A percentile compares a stretch with the other conserved stretches of the same genome.
Conservation (phyloP, 208 protist species). For the Trichomonas vaginalis region DNA sequence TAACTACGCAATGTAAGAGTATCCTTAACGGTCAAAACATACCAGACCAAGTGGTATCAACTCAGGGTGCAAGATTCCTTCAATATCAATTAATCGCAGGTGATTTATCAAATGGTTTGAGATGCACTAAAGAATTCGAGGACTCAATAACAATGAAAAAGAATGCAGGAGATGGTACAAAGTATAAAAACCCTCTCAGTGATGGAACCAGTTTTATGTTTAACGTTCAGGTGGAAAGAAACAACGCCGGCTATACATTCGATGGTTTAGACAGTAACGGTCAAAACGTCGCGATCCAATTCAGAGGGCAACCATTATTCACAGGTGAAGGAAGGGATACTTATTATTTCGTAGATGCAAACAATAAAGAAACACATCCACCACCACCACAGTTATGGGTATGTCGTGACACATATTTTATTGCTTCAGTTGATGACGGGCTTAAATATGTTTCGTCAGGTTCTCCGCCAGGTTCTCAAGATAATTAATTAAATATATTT, state of each 20-base stretch:
- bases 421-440: too few relatives aligned
- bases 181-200: neutral
- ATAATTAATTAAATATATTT: too few relatives aligned
- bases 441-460: too few relatives aligned
- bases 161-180: neutral
- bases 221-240: neutral
- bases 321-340: neutral
- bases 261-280: neutral
- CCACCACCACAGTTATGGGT: too few relatives aligned
- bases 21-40: neutral
- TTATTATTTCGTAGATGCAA: too few relatives aligned
- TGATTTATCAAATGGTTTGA: neutral
- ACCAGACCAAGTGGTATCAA: neutral
- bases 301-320: neutral
- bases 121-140: too few relatives aligned
- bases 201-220: neutral
- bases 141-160: neutral
- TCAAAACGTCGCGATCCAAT: neutral
- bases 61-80: neutral
- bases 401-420: too few relatives aligned
- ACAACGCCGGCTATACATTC: too few relatives aligned
- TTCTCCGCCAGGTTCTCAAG: too few relatives aligned
- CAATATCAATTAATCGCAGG: neutral
- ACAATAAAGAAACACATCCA: too few relatives aligned
- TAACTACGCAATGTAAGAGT: too few relatives aligned